These are phyloP conservation scores for Acer campestre DNA, from an alignment of 345 rosid genomes.

Conservation along the genomic window DNA sequence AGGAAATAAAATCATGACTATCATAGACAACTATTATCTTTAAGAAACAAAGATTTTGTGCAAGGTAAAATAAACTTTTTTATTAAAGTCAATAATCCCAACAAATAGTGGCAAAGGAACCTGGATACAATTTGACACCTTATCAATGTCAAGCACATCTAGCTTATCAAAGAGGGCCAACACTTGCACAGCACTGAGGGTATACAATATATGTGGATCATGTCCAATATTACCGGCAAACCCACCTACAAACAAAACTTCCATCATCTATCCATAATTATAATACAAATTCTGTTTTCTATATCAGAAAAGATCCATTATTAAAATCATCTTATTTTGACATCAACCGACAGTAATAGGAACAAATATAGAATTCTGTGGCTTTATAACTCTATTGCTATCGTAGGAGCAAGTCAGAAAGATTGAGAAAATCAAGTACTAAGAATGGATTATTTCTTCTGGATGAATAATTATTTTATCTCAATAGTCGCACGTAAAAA, in stretches of 20 bases:
- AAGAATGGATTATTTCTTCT: not conserved
- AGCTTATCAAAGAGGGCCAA: constrained; percentile 75
- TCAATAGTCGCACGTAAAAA: not conserved
- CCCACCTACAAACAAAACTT: constrained; percentile 60
- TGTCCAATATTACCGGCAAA: constrained; percentile 95
- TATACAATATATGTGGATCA: constrained; percentile 77
- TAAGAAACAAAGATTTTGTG: constrained; percentile 3
- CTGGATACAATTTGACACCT: constrained; percentile 85
- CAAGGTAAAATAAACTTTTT: not conserved
- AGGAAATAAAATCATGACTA: not conserved
- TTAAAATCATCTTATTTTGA: not conserved
- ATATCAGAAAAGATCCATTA: no score
- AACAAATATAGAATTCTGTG: not conserved
- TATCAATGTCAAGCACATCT: constrained; percentile 59
- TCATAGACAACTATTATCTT: not conserved
- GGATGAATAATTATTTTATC: not conserved
- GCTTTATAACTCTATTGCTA: not conserved
- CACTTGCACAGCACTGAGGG: constrained; percentile 89
- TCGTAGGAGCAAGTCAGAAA: no score
- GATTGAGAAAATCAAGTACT: no score
- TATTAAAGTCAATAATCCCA: not conserved
- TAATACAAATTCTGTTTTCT: not conserved
- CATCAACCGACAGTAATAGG: not conserved
- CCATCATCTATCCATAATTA: not conserved
- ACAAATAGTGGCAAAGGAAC: constrained; percentile 20